Evolutionary conservation across 208 protist species (phyloP).

Genomic region (Acanthamoeba healyi): DNA sequence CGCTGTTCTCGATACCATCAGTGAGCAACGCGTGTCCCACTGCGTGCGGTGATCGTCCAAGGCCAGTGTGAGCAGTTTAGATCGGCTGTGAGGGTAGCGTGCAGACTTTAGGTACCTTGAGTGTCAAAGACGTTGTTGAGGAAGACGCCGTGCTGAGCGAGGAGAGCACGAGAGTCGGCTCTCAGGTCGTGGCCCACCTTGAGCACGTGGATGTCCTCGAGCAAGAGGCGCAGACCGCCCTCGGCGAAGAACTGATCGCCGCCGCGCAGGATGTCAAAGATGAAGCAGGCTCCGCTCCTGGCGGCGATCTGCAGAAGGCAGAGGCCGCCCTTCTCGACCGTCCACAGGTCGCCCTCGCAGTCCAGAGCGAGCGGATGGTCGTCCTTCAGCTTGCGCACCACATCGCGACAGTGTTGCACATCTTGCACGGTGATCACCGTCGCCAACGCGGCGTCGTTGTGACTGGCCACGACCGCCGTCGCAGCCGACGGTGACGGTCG

Average conservation of each 20-base stretch:
- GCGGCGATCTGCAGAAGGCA: constrained; percentile 16
- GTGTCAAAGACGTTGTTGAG: constrained; percentile 69
- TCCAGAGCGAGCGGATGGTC: background rate
- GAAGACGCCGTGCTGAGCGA: background rate
- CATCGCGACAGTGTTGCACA: background rate
- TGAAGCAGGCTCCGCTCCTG: background rate
- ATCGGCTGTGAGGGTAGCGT: background rate
- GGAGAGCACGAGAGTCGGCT: constrained; percentile 12
- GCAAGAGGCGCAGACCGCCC: background rate
- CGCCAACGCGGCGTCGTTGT: background rate
- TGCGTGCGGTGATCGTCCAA: background rate
- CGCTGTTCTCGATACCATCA: too few relatives aligned
- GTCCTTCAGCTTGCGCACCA: background rate
- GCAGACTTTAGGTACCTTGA: background rate
- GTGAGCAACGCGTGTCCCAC: background rate
- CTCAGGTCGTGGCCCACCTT: constrained; percentile 74
- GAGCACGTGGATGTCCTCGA: constrained; percentile 18
- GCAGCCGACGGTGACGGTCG: background rate
- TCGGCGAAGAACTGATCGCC: background rate
- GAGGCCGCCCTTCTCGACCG: background rate
- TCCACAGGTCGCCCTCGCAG: background rate
- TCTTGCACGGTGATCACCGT: background rate
- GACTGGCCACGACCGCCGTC: background rate
- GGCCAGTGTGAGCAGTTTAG: background rate
- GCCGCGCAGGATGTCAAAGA: background rate